Evolutionary conservation across 2,329 filamentous ascomycete genomes (phyloP), one percentile per base, ranked within the genome.

Genomic region (Sclerotinia glacialis): DNA sequence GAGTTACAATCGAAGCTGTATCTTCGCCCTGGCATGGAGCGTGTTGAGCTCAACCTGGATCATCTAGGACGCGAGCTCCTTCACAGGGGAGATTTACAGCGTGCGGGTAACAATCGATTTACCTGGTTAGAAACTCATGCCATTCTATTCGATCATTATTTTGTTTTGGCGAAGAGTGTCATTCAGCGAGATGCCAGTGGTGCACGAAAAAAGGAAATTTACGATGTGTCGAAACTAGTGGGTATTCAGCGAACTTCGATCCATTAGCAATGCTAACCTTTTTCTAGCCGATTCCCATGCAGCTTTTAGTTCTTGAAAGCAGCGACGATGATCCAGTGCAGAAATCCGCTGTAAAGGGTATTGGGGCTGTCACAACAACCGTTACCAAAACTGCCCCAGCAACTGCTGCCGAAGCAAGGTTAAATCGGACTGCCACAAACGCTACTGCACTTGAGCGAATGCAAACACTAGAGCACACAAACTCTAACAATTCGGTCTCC

Each of bases 91-190:
- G 93, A 98, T 72, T 80, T 99, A 67, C 92, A 96, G 76, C 85
- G 95, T 69, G 90, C 93, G 81, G 93, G 94, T 65, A 91, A 89
- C 53, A 96, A 91, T 76, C 88, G 93, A 66, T 95, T 98, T 76
- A 89, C 89, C 70, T 97, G 94, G 89, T 88, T 98, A 9, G 95
- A 99, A 74, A 96, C 92, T 0, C 93, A 97, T 76, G 93, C 92
- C 2, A 85, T 99, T 55, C 83, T 99, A 0, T 98, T 99, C 75
- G 96, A 99, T 74, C 93, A 99, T 78, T 99, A 97, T 77, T 84
- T 99, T 47, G 93, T 99, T 44, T 80, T 99, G 54, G 91, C 95
- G 49, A 99, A 99, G 80, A 83, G 82, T 7, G 83, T 92, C 9
- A 83, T 88, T 4, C 82, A 84, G 14, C 82, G 87, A 55, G 92